Base-by-base conservation (phyloP, 371 early-diverging fungal species). In the Umbelopsis sp. region DNA sequence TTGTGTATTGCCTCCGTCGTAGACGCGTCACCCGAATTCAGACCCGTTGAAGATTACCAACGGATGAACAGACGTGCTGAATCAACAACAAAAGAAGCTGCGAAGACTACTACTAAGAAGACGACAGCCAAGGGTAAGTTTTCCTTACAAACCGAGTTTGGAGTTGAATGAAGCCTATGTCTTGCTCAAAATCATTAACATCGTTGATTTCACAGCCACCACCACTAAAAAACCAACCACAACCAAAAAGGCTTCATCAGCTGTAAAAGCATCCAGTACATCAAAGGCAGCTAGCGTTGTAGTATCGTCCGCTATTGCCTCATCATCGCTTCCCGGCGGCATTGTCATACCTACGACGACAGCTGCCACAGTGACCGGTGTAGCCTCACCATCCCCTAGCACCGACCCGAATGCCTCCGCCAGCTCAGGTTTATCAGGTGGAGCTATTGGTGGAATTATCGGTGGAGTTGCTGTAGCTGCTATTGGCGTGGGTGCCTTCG, bases 361-460 rank as follows among this genome's bases (percentile, higher is more conserved):
- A 14, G 57, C 32, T 10, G 29, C 57, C 8, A 25, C 57, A 35
- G 12, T 16, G 35, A 57, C 57, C 9, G 29, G 35, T n/a, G 35
- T 12, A 3, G 18, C 35, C 35, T 18, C 57, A 57, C 35, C 57
- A 18, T 16, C 57, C 10, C 16, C 57, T 14, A 57, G 57, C 35
- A 35, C 3, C 16, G 18, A 5, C n/a, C 12, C 57, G 5, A 35
- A 29, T 29, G 35, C 57, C 12, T 14, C 29, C 1, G n/a, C 57
- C 14, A 57, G 57, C 18, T 69, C 64, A 16, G 77, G 77, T n/a
- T n/a, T 70, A 18, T 77, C 80, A n/a, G 72, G 71, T 11, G 77
- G 74, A 3, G 65, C 72, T 14, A 71, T 79, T n/a, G 80, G 80
- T 65, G 80, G 75, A 11, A 75, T 77, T 52, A 66, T 63, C 3